Base-by-base conservation (phyloP, 768 basidiomycete species). In the Trametes maxima region DNA sequence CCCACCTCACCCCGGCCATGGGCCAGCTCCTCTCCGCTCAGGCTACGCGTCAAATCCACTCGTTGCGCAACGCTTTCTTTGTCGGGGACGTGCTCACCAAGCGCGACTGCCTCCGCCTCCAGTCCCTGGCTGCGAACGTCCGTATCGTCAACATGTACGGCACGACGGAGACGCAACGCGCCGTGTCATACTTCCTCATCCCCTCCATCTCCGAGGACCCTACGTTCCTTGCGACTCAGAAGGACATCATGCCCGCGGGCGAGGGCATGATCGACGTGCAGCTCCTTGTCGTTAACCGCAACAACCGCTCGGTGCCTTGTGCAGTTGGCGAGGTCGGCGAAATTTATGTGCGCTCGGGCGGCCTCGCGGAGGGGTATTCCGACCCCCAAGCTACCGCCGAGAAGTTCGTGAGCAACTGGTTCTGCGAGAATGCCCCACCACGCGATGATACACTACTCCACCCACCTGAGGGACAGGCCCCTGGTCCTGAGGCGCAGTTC, bases 121-220 rank as follows among this genome's bases (percentile, higher is more conserved):
- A 99, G 73, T 82, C 91, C 2, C 87, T 99, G 49, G 97, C 96
- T 2, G 78, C 86, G 13, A 97, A 98, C 68, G 94, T 95, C 14
- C 81, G 87, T 36, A 98, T 99, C 72, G 88, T 98, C 75, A 99
- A 99, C 80, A 99, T 99, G 97, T 99, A 98, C 74, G 97, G 97
- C 16, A 98, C 97, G 7, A 99, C 97, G 21, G 97, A 99, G 76
- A 98, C 97, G 8, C 97, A 99, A 73, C 92, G 97, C 54, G 97
- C 97, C 2, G 97, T 99, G 11, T 98, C 95, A 21, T 98, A 98
- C 77, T 98, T 95, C 72, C 83, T 87, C 21, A 94, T 98, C 67
- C 95, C 96, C 2, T 84, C 91, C 54, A 84, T 96, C 10, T 78
- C 87, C 8, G 81, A 82, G 57, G 95, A 98, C 70, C 82, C 89